Conservation (phyloP, 2,329 filamentous ascomycete genomes). For the Cordyceps farinosa region DNA sequence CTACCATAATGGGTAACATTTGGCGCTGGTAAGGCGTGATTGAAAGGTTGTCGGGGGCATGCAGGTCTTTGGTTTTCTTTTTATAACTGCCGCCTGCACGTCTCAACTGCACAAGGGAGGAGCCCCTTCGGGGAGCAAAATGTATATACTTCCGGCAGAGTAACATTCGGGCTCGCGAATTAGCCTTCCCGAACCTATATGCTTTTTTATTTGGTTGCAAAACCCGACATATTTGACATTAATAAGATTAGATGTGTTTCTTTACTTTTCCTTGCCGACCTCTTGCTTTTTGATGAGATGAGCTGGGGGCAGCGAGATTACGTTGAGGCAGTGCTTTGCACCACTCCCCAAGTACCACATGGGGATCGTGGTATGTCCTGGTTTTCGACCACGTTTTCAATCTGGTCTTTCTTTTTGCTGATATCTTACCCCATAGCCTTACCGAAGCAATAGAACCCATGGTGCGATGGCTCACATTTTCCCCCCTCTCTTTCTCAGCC, state of each 20-base stretch:
- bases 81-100: not conserved
- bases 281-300: too few relatives aligned
- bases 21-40: not conserved
- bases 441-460: not conserved
- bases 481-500: too few relatives aligned
- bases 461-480: too few relatives aligned
- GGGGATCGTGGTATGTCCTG: too few relatives aligned
- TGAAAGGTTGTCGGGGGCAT: not conserved
- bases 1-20: not conserved
- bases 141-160: not conserved
- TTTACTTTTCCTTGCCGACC: too few relatives aligned
- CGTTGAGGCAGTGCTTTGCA: too few relatives aligned
- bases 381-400: not conserved
- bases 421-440: not conserved
- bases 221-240: too few relatives aligned
- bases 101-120: not conserved
- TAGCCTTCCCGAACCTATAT: too few relatives aligned
- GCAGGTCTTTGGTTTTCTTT: not conserved
- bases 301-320: too few relatives aligned
- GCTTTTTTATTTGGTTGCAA: too few relatives aligned
- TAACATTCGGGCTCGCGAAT: not conserved
- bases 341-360: too few relatives aligned
- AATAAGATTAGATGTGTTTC: too few relatives aligned
- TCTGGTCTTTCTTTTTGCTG: not conserved
- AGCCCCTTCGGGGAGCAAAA: not conserved